Conservation (phyloP, 768 basidiomycete species). For the Gloeostereum incarnatum region DNA sequence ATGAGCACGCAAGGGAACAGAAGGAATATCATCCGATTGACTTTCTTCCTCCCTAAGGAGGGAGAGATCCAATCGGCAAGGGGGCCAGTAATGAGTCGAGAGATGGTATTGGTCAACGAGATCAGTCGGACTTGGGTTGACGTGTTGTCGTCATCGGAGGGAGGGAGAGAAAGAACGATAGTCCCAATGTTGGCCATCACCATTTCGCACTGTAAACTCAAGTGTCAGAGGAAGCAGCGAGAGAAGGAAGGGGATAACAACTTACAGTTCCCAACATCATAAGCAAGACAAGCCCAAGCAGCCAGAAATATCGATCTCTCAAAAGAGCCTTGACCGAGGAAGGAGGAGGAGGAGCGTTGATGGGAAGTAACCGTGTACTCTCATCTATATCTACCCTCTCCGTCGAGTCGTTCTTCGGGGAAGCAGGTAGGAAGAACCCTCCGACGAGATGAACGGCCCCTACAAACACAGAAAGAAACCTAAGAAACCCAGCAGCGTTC, state of each 20-base stretch:
- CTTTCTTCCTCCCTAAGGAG: constrained; percentile 40
- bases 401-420: constrained; percentile 5
- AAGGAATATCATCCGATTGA: constrained; percentile 59
- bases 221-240: constrained; percentile 1
- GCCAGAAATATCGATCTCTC: constrained; percentile 54
- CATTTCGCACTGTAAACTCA: constrained; percentile 55
- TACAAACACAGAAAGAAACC: constrained; percentile 46
- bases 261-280: constrained; percentile 63
- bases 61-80: constrained; percentile 71
- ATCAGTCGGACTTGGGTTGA: constrained; percentile 62
- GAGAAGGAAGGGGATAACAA: constrained; percentile 9
- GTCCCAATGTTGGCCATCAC: constrained; percentile 77
- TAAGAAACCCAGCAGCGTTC: constrained; percentile 37
- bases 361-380: constrained; percentile 8
- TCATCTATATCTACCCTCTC: constrained; percentile 3
- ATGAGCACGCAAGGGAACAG: constrained; percentile 38
- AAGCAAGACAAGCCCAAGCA: constrained; percentile 40
- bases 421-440: constrained; percentile 28
- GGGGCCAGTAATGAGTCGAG: constrained; percentile 58
- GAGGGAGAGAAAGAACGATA: constrained; percentile 57
- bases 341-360: constrained; percentile 1
- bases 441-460: constrained; percentile 47
- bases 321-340: constrained; percentile 26
- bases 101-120: constrained; percentile 62
- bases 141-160: constrained; percentile 25